phyloP scores from a whole-genome alignment of 2,329 filamentous ascomycete genomes.

The Exophiala xenobiotica region DNA sequence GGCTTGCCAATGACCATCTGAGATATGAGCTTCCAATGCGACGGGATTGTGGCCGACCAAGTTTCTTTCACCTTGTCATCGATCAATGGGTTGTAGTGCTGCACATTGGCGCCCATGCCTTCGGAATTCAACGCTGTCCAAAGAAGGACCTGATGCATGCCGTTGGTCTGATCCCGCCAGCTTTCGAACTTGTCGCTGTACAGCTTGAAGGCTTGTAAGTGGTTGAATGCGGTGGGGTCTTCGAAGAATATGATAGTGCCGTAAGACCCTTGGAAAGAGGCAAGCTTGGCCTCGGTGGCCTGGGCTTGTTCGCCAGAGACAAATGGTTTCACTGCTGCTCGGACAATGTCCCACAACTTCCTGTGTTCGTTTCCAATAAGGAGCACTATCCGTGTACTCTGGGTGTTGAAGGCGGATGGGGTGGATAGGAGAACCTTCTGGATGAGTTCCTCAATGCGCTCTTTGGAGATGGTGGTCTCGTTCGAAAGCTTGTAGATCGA shows the following conservation, averaged over 20 bases:
- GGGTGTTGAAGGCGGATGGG: conserved; percentile 85
- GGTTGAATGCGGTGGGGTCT: conserved; percentile 64
- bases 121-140: conserved; percentile 83
- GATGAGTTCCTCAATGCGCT: conserved; percentile 26
- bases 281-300: conserved; percentile 15
- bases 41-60: conserved; percentile 71
- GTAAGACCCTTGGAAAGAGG: conserved; percentile 54
- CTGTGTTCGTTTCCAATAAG: conserved; percentile 81
- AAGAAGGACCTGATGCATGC: conserved; percentile 61
- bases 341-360: conserved; percentile 69
- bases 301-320: conserved; percentile 19
- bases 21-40: conserved; percentile 72
- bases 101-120: conserved; percentile 82
- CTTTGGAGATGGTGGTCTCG: conserved; percentile 24
- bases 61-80: conserved; percentile 67
- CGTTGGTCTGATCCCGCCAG: conserved; percentile 75
- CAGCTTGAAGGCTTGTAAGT: conserved; percentile 52
- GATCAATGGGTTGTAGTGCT: conserved; percentile 90
- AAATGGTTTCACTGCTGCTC: conserved; percentile 21
- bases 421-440: conserved; percentile 21
- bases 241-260: conserved; percentile 88
- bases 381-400: conserved; percentile 75
- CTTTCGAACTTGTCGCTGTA: conserved; percentile 77
- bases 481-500: conserved; percentile 24
- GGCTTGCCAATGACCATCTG: conserved; percentile 76